Evolutionary conservation across 176 grass and related monocot species (phyloP).

Genomic region (Thalia dealbata): DNA sequence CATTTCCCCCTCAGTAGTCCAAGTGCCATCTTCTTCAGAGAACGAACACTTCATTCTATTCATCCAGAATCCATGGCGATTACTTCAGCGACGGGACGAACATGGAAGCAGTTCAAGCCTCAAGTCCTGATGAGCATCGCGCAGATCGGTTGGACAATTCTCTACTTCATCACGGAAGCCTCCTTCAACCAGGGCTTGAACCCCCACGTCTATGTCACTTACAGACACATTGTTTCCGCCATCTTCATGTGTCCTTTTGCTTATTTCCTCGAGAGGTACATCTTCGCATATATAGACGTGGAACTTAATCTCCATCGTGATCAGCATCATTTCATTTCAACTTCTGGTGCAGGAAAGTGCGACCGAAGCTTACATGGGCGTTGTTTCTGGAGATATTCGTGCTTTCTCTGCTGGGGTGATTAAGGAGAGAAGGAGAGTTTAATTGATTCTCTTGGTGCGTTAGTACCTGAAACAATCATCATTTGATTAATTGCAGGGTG

Average conservation of each 20-base stretch:
- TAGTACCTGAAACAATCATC: neutral
- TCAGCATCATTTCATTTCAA: neutral
- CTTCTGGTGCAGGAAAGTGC: constrained; percentile 36
- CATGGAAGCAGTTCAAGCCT: constrained; percentile 42
- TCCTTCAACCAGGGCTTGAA: constrained; percentile 64
- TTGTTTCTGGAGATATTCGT: constrained; percentile 66
- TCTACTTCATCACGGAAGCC: constrained; percentile 91
- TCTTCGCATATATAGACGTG: neutral
- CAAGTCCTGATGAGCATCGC: constrained; percentile 58
- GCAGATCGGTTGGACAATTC: constrained; percentile 71
- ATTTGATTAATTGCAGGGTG: constrained; percentile 38
- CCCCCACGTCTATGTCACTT: constrained; percentile 68
- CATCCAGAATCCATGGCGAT: neutral
- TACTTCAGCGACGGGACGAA: neutral
- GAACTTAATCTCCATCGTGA: neutral
- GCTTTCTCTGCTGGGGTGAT: constrained; percentile 81
- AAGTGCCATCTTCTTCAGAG: too few relatives aligned
- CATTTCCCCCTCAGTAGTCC: too few relatives aligned
- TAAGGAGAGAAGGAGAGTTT: constrained; percentile 6
- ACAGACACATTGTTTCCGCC: constrained; percentile 50
- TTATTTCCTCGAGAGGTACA: constrained; percentile 79
- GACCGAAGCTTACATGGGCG: constrained; percentile 65
- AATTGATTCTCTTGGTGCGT: neutral
- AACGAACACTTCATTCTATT: too few relatives aligned
- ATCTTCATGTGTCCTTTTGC: constrained; percentile 58